Evolutionary conservation across 2,329 filamentous ascomycete genomes (phyloP).

Genomic region (Colletotrichum gloeosporioides): DNA sequence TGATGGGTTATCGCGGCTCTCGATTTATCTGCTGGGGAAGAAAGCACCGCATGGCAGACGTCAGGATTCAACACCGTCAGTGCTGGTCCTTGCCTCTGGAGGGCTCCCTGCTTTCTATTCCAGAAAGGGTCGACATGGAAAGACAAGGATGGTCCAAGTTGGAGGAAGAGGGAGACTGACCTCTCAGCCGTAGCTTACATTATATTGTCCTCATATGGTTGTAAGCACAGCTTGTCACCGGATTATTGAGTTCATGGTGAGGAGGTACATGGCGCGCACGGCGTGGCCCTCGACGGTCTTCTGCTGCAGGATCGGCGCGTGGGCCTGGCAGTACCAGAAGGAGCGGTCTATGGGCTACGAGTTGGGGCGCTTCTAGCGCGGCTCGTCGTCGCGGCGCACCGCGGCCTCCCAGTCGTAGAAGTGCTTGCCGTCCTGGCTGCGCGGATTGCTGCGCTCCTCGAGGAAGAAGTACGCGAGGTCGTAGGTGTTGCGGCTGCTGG

Average conservation of each 20-base stretch:
- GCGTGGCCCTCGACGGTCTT: slow-evolving; percentile 62
- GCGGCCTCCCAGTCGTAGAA: slow-evolving; percentile 60
- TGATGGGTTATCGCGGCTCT: not conserved
- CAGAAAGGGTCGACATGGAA: not conserved
- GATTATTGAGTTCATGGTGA: slow-evolving; percentile 34
- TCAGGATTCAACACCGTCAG: not conserved
- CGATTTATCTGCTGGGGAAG: not conserved
- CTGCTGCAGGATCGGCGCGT: slow-evolving; percentile 59
- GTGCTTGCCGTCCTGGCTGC: slow-evolving; percentile 51
- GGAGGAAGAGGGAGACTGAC: not conserved
- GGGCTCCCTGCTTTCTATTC: not conserved
- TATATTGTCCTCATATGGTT: not conserved
- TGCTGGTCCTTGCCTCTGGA: not conserved
- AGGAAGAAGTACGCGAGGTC: slow-evolving; percentile 62
- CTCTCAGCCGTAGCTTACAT: no score
- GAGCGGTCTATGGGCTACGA: slow-evolving; percentile 46
- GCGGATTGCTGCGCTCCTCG: slow-evolving; percentile 57
- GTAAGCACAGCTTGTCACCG: not conserved
- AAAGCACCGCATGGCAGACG: not conserved
- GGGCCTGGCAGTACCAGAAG: slow-evolving; percentile 62
- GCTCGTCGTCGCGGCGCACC: slow-evolving; percentile 18
- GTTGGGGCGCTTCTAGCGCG: slow-evolving; percentile 49
- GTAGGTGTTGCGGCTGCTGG: slow-evolving; percentile 38
- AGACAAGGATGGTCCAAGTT: not conserved
- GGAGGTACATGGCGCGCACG: slow-evolving; percentile 65